Percentiles rank a stretch among this genome's conserved stretches.
phyloP scores from a whole-genome alignment of 768 basidiomycete genomes.

The Pseudohyphozyma bogoriensis region DNA sequence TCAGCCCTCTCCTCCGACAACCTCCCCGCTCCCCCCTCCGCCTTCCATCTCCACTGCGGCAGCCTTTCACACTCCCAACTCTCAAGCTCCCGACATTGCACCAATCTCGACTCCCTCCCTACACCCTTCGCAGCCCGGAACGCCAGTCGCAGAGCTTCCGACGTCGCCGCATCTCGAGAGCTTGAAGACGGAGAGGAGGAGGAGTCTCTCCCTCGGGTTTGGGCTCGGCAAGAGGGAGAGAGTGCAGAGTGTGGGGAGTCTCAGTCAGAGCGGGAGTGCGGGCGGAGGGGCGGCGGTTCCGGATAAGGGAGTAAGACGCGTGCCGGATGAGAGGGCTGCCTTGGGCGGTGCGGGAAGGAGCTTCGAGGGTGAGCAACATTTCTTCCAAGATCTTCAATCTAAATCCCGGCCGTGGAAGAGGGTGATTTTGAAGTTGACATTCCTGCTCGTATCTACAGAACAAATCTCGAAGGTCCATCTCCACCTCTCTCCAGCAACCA shows the following conservation, averaged over 20 bases:
- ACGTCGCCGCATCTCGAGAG: not conserved
- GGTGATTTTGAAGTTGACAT: too few relatives aligned
- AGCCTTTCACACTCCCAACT: not conserved
- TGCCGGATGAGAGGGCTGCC: not conserved
- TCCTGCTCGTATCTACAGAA: not conserved
- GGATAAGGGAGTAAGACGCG: not conserved
- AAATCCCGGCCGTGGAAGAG: too few relatives aligned
- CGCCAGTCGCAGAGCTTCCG: not conserved
- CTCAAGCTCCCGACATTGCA: not conserved
- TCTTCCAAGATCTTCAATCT: too few relatives aligned
- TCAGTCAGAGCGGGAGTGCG: not conserved
- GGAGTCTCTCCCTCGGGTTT: conserved; percentile 1
- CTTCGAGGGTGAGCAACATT: not conserved
- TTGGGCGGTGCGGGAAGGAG: not conserved
- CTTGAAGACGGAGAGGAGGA: not conserved
- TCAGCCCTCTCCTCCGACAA: not conserved
- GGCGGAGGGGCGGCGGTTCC: not conserved
- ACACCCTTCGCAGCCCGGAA: not conserved
- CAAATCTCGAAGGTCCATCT: conserved; percentile 12
- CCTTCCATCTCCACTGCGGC: not conserved
- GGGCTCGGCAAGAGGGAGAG: not conserved
- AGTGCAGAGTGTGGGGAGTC: too few relatives aligned
- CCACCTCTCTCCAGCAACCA: conserved; percentile 6
- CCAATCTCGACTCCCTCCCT: not conserved
- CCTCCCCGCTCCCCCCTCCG: not conserved